phyloP scores from a whole-genome alignment of 164 flowering plant species.

The Vitis riparia region DNA sequence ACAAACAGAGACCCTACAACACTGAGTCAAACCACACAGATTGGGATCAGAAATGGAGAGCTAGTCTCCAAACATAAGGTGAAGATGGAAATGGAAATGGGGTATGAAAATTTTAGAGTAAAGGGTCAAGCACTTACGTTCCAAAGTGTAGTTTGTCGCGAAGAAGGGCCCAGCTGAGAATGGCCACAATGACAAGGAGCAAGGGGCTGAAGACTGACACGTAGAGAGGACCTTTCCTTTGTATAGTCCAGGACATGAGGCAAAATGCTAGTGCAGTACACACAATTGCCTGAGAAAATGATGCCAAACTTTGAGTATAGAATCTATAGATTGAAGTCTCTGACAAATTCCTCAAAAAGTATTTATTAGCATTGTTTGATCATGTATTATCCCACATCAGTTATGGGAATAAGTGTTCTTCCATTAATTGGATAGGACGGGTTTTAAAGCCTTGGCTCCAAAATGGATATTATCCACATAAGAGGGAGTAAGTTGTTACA shows the following conservation, averaged over 20 bases:
- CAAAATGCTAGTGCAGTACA: slow-evolving; percentile 59
- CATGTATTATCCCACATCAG: too few relatives aligned
- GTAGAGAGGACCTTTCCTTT: slow-evolving; percentile 76
- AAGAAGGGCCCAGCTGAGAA: slow-evolving; percentile 68
- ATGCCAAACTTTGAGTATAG: too few relatives aligned
- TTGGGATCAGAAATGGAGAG: background rate
- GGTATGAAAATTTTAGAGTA: too few relatives aligned
- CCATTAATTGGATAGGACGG: too few relatives aligned
- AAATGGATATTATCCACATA: too few relatives aligned
- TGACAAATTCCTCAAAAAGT: too few relatives aligned
- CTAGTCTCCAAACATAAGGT: background rate
- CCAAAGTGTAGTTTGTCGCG: slow-evolving; percentile 62
- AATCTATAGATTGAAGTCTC: too few relatives aligned
- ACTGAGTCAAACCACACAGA: slow-evolving; percentile 31
- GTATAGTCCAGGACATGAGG: slow-evolving; percentile 66
- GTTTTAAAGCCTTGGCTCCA: too few relatives aligned
- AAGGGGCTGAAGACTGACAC: slow-evolving; percentile 82
- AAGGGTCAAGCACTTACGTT: slow-evolving; percentile 42
- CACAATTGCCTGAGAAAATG: slow-evolving; percentile 57
- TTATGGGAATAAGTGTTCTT: too few relatives aligned
- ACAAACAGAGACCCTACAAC: slow-evolving; percentile 62
- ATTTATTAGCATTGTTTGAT: too few relatives aligned
- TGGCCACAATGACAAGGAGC: slow-evolving; percentile 64
- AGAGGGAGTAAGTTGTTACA: too few relatives aligned
- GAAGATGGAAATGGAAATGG: background rate